Evolutionary conservation across 805 yeast genomes (phyloP).

Genomic region (Wickerhamiella vanderwaltii): DNA sequence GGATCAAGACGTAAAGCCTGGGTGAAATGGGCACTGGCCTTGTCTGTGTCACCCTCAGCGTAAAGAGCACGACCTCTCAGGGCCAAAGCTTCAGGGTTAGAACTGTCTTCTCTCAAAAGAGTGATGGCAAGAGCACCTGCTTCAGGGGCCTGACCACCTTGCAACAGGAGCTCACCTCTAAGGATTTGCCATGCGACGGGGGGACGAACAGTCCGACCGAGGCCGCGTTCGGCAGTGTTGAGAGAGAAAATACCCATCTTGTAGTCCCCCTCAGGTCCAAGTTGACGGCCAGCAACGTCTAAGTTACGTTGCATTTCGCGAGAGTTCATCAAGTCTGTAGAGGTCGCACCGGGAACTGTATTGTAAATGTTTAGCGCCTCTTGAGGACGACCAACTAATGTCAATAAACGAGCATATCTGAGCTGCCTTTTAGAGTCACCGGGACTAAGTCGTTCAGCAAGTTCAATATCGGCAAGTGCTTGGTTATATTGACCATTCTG

Average conservation of each 20-base stretch:
- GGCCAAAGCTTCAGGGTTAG: conserved; percentile 31
- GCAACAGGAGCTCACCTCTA: conserved; percentile 23
- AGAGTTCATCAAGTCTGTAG: conserved; percentile 23
- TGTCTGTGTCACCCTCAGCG: conserved; percentile 29
- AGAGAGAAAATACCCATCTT: conserved; percentile 29
- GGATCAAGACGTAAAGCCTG: conserved; percentile 34
- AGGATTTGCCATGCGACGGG: conserved; percentile 30
- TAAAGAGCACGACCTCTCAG: conserved; percentile 30
- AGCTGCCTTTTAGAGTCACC: conserved; percentile 26
- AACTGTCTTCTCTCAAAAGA: conserved; percentile 27
- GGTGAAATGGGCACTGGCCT: conserved; percentile 29
- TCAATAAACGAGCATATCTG: conserved; percentile 29
- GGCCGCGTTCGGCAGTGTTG: conserved; percentile 28
- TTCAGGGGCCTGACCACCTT: conserved; percentile 25
- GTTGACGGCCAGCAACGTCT: conserved; percentile 25
- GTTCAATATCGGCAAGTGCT: conserved; percentile 28
- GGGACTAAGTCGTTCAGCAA: conserved; percentile 25
- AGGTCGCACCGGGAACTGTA: conserved; percentile 18
- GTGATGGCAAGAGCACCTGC: conserved; percentile 30
- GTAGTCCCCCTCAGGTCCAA: conserved; percentile 19
- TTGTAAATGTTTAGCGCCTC: conserved; percentile 26
- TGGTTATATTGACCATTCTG: conserved; percentile 25
- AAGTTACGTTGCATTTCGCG: conserved; percentile 30
- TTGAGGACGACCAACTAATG: conserved; percentile 27
- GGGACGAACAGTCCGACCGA: conserved; percentile 26